These are phyloP conservation scores for Mycena filopes DNA, from an alignment of 768 basidiomycete genomes.

Conservation along the genomic window DNA sequence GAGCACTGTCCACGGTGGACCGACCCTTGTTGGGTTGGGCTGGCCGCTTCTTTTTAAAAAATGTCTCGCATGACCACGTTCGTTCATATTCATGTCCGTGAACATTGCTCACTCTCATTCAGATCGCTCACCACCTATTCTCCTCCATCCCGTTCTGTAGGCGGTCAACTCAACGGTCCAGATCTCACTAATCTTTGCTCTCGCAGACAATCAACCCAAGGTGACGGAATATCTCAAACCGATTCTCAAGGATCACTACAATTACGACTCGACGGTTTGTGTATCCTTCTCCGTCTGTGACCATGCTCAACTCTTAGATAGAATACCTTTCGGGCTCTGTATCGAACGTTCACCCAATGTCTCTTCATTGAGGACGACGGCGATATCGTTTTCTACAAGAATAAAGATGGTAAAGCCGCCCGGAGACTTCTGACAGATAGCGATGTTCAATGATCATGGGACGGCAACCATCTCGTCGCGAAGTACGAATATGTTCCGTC, in stretches of 20 bases:
- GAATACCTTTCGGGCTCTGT: conserved; percentile 55
- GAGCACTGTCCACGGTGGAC: conserved; percentile 69
- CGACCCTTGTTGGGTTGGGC: conserved; percentile 55
- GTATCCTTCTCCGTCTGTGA: conserved; percentile 33
- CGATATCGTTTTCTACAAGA: conserved; percentile 64
- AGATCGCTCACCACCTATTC: conserved; percentile 72
- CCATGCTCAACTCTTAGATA: neutral
- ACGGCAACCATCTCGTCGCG: neutral
- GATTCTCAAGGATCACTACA: conserved; percentile 65
- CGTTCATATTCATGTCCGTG: neutral
- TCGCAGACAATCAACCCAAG: conserved; percentile 59
- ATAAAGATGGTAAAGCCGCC: conserved; percentile 53
- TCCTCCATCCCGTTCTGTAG: conserved; percentile 66
- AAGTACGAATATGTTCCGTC: too few species aligned
- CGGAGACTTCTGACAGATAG: neutral
- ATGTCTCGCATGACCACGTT: conserved; percentile 22
- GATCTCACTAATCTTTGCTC: conserved; percentile 6
- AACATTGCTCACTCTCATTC: conserved; percentile 52
- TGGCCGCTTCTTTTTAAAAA: conserved; percentile 59
- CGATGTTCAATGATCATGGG: neutral
- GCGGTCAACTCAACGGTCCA: conserved; percentile 29
- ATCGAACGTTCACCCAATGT: conserved; percentile 69
- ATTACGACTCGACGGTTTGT: conserved; percentile 65
- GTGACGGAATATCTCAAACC: conserved; percentile 57
- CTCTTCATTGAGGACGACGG: conserved; percentile 67